Evolutionary conservation across 192 early-diverging fungal genomes (phyloP), one percentile per base, ranked within the genome.

Genomic region (Bifiguratus adelaidae): DNA sequence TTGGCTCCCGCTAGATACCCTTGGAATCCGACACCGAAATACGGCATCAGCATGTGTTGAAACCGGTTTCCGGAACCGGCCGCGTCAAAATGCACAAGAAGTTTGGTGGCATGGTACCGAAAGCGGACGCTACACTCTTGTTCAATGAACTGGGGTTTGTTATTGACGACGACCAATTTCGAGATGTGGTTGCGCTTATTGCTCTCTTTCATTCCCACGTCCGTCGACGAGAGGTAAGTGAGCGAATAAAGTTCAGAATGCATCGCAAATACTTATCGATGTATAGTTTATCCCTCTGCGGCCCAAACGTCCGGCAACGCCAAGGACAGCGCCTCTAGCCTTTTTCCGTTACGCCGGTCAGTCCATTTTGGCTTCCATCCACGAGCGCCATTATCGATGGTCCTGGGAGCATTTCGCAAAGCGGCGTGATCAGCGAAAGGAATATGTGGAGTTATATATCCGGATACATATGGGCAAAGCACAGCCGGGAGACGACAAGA

Each of bases 81-180:
- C 74, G 81, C 52, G 82, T 80, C 55, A 46, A 53, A 4, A 61
- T 90, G 53, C 82, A 83, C 65, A 95, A 93, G 56, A 50, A 66
- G 1, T 77, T 71, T 35, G 73, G 74, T 36, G 44, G 47, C 15
- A 50, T 64, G 3, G 48, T 70, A 41, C 55, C 86, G 0, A 82
- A 80, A 52, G 73, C 70, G 3, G 71, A 71, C 36, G 77, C 77
- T 6, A 76, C 70, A 19, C 68, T 94, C 15, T 64, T 88, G 51
- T 97, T 97, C 69, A 88, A 93, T 61, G 86, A 92, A 60, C 67
- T 97, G 16, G 91, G 82, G 0, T 97, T 98, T 58, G 78, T 86
- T 9, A 52, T 98, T 3, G 88, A 94, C 44, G 82, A 92, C 55
- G 76, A 85, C 43, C 95, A 98, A 56, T 98, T 92, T 58, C 62